phyloP scores from a whole-genome alignment of 257 asterid genomes.

The Nicotiana tomentosiformis region DNA sequence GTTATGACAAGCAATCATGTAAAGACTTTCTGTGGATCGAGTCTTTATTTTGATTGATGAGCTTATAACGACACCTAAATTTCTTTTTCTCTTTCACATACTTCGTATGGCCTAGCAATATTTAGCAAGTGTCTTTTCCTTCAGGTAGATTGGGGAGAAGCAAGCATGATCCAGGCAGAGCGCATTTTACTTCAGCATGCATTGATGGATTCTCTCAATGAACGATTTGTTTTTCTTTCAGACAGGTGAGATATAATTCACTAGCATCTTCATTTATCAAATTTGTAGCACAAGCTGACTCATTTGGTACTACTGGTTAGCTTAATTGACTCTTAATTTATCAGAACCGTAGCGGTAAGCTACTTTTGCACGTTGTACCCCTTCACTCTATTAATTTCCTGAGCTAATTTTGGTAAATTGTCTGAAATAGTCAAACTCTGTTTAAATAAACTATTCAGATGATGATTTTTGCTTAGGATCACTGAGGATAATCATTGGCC shows the following conservation, averaged over 20 bases:
- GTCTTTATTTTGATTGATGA: not conserved
- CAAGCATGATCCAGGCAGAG: slow-evolving; percentile 98
- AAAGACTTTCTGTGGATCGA: not conserved
- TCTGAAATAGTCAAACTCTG: not conserved
- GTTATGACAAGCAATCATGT: not conserved
- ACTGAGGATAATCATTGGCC: not conserved
- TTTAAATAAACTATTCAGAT: not conserved
- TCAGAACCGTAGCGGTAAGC: not conserved
- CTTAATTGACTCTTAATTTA: not conserved
- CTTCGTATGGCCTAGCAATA: slow-evolving; percentile 17
- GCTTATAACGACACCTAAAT: not conserved
- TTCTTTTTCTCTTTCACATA: slow-evolving; percentile 2
- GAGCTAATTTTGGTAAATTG: not conserved
- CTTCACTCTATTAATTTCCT: not conserved
- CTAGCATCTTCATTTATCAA: not conserved
- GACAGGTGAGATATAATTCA: slow-evolving; percentile 56
- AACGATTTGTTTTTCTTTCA: slow-evolving; percentile 83
- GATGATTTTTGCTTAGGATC: not conserved
- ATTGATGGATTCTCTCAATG: slow-evolving; percentile 63
- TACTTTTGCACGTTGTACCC: not conserved
- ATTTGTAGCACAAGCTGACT: not conserved
- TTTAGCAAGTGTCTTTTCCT: slow-evolving; percentile 31
- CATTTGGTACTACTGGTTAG: not conserved
- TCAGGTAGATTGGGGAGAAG: slow-evolving; percentile 99
- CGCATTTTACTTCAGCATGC: slow-evolving; percentile 81